These are phyloP conservation scores for Fusarium compactum DNA, from an alignment of 2,329 filamentous ascomycete species.

Conservation along the genomic window DNA sequence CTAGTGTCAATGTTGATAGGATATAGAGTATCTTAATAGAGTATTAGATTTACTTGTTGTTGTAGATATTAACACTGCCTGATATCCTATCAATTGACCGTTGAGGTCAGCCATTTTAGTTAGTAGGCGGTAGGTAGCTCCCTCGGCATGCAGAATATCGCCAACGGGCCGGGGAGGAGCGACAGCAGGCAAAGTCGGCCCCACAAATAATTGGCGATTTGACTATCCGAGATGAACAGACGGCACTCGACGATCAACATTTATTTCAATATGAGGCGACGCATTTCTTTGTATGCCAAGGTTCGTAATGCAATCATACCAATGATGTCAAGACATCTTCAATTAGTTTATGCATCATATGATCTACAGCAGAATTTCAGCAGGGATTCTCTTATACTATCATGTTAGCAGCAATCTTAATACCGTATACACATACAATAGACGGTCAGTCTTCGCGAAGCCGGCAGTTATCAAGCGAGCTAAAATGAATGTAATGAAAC, in stretches of 20 bases:
- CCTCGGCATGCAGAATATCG: conserved; percentile 19
- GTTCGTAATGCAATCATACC: background rate
- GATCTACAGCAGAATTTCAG: background rate
- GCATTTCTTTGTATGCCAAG: background rate
- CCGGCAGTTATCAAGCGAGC: background rate
- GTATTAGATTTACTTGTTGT: background rate
- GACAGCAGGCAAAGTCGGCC: conserved; percentile 17
- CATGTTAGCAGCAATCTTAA: background rate
- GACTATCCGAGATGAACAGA: conserved; percentile 32
- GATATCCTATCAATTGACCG: background rate
- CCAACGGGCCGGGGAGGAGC: conserved; percentile 16
- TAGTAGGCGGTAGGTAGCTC: background rate
- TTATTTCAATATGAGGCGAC: conserved; percentile 22
- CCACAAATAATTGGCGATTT: conserved; percentile 32
- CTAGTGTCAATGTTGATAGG: background rate
- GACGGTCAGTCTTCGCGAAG: background rate
- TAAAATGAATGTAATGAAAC: background rate
- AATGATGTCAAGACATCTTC: background rate
- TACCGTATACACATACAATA: background rate
- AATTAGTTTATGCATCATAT: background rate
- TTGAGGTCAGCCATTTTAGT: conserved; percentile 38
- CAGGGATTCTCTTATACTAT: background rate
- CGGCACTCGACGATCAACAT: conserved; percentile 32
- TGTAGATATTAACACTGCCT: background rate
- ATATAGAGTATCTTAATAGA: background rate